These are phyloP conservation scores for Fennellomyces sp. DNA, from an alignment of 371 early-diverging fungal species.

Conservation along the genomic window DNA sequence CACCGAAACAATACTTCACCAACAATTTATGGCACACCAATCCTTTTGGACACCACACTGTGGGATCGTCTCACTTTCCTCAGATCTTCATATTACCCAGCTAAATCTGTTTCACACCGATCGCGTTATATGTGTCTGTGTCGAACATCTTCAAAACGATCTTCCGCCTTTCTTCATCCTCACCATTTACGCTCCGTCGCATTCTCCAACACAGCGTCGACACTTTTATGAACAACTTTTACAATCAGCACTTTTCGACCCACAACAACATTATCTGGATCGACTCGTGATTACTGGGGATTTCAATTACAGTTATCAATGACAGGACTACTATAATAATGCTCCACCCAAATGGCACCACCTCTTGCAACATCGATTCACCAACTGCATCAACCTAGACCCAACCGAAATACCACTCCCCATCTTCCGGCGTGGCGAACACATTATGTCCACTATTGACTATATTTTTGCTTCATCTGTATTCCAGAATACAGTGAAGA, in stretches of 20 bases:
- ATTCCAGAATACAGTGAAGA: background rate
- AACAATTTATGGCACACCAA: background rate
- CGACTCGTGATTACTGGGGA: constrained; percentile 8
- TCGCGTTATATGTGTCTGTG: background rate
- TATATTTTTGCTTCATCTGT: constrained; percentile 3
- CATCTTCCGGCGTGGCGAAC: background rate
- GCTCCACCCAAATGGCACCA: background rate
- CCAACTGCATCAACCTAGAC: constrained; percentile 6
- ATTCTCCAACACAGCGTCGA: background rate
- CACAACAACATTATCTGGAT: background rate
- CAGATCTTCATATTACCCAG: background rate
- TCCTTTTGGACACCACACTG: constrained; percentile 3
- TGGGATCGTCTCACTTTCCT: background rate
- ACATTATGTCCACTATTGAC: background rate
- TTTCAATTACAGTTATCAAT: constrained; percentile 6
- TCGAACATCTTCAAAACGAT: background rate
- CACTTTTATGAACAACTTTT: background rate
- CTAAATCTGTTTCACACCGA: background rate
- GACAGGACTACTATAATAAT: background rate
- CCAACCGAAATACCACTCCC: background rate
- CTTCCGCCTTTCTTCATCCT: constrained; percentile 2
- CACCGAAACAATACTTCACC: background rate
- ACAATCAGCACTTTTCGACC: background rate
- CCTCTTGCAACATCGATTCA: background rate
- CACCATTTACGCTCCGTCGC: constrained; percentile 9